phyloP scores from a whole-genome alignment of 805 yeast species.

The Candida andamanensis region DNA sequence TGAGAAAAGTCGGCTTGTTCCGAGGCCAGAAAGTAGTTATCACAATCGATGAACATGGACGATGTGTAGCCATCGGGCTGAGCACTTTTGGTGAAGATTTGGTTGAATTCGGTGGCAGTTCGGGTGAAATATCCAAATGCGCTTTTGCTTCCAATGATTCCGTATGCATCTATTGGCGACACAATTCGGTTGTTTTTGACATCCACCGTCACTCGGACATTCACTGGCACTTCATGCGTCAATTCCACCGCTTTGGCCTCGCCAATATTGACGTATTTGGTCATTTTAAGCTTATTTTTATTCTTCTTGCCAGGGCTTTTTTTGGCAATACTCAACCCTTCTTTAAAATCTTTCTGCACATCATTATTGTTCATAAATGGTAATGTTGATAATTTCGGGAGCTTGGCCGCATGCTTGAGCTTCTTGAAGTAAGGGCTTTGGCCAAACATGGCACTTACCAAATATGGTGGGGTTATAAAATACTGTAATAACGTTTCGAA shows the following conservation, averaged over 20 bases:
- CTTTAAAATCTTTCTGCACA: constrained; percentile 40
- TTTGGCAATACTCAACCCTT: constrained; percentile 56
- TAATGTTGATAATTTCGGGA: constrained; percentile 67
- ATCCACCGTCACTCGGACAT: constrained; percentile 80
- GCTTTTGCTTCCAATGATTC: constrained; percentile 51
- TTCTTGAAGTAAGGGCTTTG: constrained; percentile 23
- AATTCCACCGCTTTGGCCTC: constrained; percentile 54
- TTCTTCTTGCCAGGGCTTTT: constrained; percentile 35
- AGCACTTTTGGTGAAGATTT: constrained; percentile 67
- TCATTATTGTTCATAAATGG: constrained; percentile 62
- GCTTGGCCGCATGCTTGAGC: constrained; percentile 58
- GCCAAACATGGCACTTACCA: constrained; percentile 59
- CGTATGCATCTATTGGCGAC: constrained; percentile 68
- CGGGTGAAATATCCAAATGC: constrained; percentile 75
- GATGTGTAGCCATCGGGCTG: constrained; percentile 63
- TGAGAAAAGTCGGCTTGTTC: constrained; percentile 14
- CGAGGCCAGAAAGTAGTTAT: constrained; percentile 47
- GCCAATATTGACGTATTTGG: constrained; percentile 79
- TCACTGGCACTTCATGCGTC: constrained; percentile 60
- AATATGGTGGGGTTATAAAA: constrained; percentile 81
- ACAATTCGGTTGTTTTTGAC: constrained; percentile 56
- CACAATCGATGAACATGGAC: constrained; percentile 61
- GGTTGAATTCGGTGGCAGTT: constrained; percentile 52
- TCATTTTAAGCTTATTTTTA: constrained; percentile 48
- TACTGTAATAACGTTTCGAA: constrained; percentile 71